phyloP scores from a whole-genome alignment of 1,284 basidiomycete species.

The Austropuccinia psidii region DNA sequence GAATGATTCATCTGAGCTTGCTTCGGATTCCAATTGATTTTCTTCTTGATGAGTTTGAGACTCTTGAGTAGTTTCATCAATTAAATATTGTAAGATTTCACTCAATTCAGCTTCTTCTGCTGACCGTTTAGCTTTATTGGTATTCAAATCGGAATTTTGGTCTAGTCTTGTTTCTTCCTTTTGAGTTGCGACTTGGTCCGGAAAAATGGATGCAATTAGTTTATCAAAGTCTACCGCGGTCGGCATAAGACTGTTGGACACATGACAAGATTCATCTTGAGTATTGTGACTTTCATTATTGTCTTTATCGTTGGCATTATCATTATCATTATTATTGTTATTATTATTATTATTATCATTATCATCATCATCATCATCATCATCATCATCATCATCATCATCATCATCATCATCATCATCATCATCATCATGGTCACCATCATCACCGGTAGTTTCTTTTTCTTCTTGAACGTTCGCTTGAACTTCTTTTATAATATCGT shows the following conservation, averaged over 20 bases:
- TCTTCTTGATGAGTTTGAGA: not conserved
- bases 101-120: conserved; percentile 6
- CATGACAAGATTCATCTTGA: too few species aligned
- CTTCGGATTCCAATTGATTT: not conserved
- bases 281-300: not conserved
- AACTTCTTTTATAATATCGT: conserved; percentile 10
- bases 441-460: not conserved
- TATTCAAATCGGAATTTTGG: not conserved
- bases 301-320: not conserved
- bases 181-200: not conserved
- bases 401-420: not conserved
- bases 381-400: not conserved
- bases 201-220: not conserved
- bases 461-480: conserved; percentile 21
- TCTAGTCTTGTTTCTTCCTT: not conserved
- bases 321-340: not conserved
- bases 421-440: not conserved
- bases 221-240: conserved; percentile 14
- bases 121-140: not conserved
- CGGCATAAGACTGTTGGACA: not conserved
- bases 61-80: conserved; percentile 26
- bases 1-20: not conserved
- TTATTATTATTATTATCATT: not conserved
- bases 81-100: conserved; percentile 16
- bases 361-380: not conserved